phyloP scores from a whole-genome alignment of 2,329 filamentous ascomycete species.

The Epichloe baconii region DNA sequence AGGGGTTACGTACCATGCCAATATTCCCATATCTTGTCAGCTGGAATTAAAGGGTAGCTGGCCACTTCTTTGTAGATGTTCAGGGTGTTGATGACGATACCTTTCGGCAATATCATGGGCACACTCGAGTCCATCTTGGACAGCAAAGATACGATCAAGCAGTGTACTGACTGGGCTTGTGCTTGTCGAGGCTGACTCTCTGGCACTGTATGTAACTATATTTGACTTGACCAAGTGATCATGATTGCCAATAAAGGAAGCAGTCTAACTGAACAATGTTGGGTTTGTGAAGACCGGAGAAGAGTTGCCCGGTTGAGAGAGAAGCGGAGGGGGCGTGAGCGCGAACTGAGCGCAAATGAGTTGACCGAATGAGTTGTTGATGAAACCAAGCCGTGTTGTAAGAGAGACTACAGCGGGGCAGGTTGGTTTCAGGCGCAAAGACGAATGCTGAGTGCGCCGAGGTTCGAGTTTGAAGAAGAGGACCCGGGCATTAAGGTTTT shows the following conservation, averaged over 20 bases:
- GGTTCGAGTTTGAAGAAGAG: too few relatives aligned
- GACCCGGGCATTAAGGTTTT: background rate
- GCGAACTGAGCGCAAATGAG: too few relatives aligned
- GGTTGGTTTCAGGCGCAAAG: too few relatives aligned
- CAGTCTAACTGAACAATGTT: background rate
- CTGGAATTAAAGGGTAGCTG: slow-evolving; percentile 33
- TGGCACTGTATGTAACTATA: slow-evolving; percentile 1
- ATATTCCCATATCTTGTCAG: slow-evolving; percentile 40
- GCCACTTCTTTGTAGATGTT: slow-evolving; percentile 42
- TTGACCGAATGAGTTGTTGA: too few relatives aligned
- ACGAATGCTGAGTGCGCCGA: too few relatives aligned
- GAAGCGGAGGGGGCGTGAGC: background rate
- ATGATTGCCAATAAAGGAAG: background rate
- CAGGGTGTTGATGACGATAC: slow-evolving; percentile 41
- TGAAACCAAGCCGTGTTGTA: too few relatives aligned
- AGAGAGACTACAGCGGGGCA: too few relatives aligned
- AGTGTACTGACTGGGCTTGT: background rate
- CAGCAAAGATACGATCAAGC: background rate
- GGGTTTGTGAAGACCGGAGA: background rate
- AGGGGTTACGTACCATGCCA: slow-evolving; percentile 39
- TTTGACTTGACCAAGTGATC: background rate
- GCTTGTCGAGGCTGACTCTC: background rate
- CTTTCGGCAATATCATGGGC: slow-evolving; percentile 40
- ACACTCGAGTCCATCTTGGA: slow-evolving; percentile 22
- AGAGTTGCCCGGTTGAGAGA: background rate